These are phyloP conservation scores for Balamuthia mandrillaris DNA, from an alignment of 208 protist species.

Conservation along the genomic window DNA sequence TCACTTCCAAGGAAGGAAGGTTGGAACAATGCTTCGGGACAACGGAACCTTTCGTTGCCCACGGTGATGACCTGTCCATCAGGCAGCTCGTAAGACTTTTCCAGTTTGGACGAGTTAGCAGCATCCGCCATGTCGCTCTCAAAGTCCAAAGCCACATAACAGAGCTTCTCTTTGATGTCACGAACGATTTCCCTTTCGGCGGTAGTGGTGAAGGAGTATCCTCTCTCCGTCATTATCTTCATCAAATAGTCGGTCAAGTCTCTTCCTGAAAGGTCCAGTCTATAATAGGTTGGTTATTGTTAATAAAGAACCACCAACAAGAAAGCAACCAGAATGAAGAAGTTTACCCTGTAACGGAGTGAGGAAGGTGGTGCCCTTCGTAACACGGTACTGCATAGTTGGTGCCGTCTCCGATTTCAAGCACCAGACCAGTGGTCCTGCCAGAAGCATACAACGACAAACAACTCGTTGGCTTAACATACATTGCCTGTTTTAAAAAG, in stretches of 20 bases:
- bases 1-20: constrained; percentile 90
- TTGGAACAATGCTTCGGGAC: constrained; percentile 94
- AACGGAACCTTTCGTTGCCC: constrained; percentile 80
- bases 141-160: constrained; percentile 79
- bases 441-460: constrained; percentile 88
- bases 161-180: constrained; percentile 79
- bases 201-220: constrained; percentile 90
- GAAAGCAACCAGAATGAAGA: no score
- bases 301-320: no score
- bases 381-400: constrained; percentile 97
- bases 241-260: constrained; percentile 89
- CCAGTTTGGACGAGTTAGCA: background rate
- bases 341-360: constrained; percentile 75
- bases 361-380: constrained; percentile 89
- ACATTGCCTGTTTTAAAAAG: constrained; percentile 77
- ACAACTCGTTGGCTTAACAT: constrained; percentile 91
- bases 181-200: constrained; percentile 92
- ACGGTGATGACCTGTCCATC: constrained; percentile 80
- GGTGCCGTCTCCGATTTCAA: constrained; percentile 94
- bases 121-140: constrained; percentile 88
- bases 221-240: constrained; percentile 87
- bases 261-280: constrained; percentile 67
- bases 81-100: constrained; percentile 85
- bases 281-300: no score
- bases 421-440: constrained; percentile 82